A percentile compares a stretch with the other conserved stretches of the same genome.
Evolutionary conservation across 169 alveolate genomes (phyloP).

Genomic region (Plasmodium vinckei): DNA sequence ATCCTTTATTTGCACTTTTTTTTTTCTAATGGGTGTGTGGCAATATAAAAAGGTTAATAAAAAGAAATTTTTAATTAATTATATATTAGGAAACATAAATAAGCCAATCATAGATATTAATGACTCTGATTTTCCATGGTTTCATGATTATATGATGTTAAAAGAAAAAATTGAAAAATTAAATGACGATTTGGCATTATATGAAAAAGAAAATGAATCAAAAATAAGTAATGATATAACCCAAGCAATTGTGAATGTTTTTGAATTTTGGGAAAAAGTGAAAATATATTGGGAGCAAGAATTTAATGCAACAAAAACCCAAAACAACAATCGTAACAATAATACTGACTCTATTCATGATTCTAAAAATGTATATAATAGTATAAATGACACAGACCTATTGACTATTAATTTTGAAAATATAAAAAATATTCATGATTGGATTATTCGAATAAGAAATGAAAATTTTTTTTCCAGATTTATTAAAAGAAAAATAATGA

Average conservation of each 20-base stretch:
- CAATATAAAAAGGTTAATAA: constrained; percentile 86
- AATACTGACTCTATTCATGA: not conserved
- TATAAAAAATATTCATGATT: constrained; percentile 18
- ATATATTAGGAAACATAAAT: constrained; percentile 77
- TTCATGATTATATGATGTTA: constrained; percentile 25
- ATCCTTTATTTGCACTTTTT: constrained; percentile 78
- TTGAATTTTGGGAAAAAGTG: constrained; percentile 19
- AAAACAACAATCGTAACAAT: not conserved
- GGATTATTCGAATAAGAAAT: constrained; percentile 60
- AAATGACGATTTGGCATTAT: constrained; percentile 11
- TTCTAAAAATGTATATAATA: not conserved
- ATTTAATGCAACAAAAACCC: not conserved
- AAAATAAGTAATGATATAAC: not conserved
- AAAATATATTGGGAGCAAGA: not conserved
- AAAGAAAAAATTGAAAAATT: constrained; percentile 25
- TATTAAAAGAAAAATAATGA: constrained; percentile 30
- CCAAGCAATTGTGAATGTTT: not conserved
- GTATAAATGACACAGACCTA: not conserved
- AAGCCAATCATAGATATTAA: constrained; percentile 62
- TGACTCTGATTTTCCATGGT: constrained; percentile 67
- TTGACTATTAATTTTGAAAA: constrained; percentile 37
- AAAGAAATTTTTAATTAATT: constrained; percentile 81
- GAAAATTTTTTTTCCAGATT: constrained; percentile 22
- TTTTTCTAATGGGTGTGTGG: constrained; percentile 87
- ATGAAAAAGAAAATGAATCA: constrained; percentile 25